Evolutionary conservation across 192 early-diverging fungal genomes (phyloP), one percentile per base, ranked within the genome.

Genomic region (Coemansia sp.): DNA sequence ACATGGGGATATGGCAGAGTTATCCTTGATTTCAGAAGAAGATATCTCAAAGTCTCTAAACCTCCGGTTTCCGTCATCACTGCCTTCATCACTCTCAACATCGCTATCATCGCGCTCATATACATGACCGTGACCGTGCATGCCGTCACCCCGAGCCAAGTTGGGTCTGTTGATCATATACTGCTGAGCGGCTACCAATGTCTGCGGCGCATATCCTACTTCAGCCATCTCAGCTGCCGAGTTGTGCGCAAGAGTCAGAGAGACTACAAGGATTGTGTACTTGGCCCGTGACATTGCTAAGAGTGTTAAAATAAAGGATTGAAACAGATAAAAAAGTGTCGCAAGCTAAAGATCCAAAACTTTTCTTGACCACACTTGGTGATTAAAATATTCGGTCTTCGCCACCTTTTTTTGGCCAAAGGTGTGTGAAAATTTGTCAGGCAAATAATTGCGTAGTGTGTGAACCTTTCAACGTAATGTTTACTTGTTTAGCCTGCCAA

Each of bases 141-240:
- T 15, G 5, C 52, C 63, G 29, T 40, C 46, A 1, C 13, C 63
- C 11, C 29, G 63, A 11, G 54, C 40, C n/a, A 20, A 47, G 1
- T 59, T 44, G 41, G 34, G 44, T 54, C 34, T 73, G 79, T 76
- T 65, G 5, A 46, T 54, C 12, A 65, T 72, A 36, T 77, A 82
- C 75, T 74, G 72, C 43, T 82, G 71, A 29, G 72, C 67, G 12
- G 72, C 80, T 33, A 82, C 63, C 29, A 68, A 29, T 10, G 59
- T 49, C 51, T 82, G 75, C 22, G 77, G 80, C 22, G 72, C 71
- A 62, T 82, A 82, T 9, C 80, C 80, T 18, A 77, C 80, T 33
- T 82, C 80, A 34, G 33, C 71, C 16, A 34, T 59, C 11, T 59
- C 16, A 6, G 55, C 55, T 33, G 36, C 31, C 16, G 55, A 59